Percentiles rank a stretch among this genome's conserved stretches.
phyloP scores from a whole-genome alignment of 441 rosid species.

The Pelargonium myrrhifolium region DNA sequence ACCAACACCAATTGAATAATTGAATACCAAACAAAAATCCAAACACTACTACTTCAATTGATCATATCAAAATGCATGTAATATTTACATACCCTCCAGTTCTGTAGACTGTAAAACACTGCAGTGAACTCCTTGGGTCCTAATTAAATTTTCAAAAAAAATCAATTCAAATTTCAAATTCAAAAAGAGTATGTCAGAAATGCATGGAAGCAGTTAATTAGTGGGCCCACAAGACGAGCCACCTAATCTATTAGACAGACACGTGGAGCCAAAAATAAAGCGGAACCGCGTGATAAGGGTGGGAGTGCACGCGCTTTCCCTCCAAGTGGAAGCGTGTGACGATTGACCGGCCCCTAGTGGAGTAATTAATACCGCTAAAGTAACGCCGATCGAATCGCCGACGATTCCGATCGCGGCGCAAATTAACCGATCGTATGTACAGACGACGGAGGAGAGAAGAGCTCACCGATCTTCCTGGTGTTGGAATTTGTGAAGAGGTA shows the following conservation, averaged over 20 bases:
- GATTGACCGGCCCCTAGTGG: no score
- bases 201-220: no score
- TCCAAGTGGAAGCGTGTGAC: no score
- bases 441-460: neutral
- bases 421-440: neutral
- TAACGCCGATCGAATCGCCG: neutral
- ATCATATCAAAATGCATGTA: neutral
- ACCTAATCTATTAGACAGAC: no score
- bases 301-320: no score
- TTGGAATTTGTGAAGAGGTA: conserved; percentile 73
- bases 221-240: no score
- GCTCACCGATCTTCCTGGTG: conserved; percentile 62
- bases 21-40: no score
- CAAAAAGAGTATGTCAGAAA: neutral
- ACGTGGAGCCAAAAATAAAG: no score
- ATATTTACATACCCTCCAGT: conserved; percentile 64
- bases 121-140: conserved; percentile 81
- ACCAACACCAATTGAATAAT: neutral
- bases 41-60: neutral
- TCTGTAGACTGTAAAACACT: conserved; percentile 81
- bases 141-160: conserved; percentile 1
- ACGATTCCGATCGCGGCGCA: neutral
- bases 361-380: no score
- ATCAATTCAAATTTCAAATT: neutral
- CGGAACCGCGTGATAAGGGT: no score